Evolutionary conservation across 805 yeast species (phyloP).

Genomic region (Cyberlindnera lachancei): DNA sequence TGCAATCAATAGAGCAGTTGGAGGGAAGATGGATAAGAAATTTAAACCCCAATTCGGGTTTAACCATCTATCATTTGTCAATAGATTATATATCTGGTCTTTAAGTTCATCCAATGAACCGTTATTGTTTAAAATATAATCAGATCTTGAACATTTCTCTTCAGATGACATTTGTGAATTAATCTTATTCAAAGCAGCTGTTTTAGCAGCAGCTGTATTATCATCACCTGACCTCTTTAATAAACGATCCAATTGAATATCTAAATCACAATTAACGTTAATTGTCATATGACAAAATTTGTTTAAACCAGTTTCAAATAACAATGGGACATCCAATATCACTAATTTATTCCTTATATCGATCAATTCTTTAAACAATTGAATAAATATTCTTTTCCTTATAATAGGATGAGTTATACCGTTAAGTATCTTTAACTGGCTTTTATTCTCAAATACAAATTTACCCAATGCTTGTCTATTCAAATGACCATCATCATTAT

Average conservation of each 20-base stretch:
- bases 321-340: conserved; percentile 80
- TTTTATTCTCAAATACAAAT: conserved; percentile 65
- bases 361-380: conserved; percentile 27
- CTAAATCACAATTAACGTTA: conserved; percentile 55
- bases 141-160: conserved; percentile 52
- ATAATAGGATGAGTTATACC: conserved; percentile 86
- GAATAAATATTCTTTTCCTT: conserved; percentile 50
- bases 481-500: conserved; percentile 29
- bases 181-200: conserved; percentile 69
- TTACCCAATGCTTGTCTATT: conserved; percentile 73
- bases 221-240: too few species aligned
- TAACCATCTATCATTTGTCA: conserved; percentile 27
- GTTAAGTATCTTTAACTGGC: conserved; percentile 55
- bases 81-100: conserved; percentile 33
- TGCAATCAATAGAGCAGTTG: conserved; percentile 23
- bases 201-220: conserved; percentile 56
- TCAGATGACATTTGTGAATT: conserved; percentile 65
- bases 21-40: conserved; percentile 33
- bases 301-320: conserved; percentile 76
- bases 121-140: conserved; percentile 60
- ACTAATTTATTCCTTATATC: too few species aligned
- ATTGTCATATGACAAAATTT: conserved; percentile 62
- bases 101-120: conserved; percentile 36
- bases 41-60: conserved; percentile 30
- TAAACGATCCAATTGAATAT: conserved; percentile 57